A percentile compares a stretch with the other conserved stretches of the same genome.
Conservation (phyloP, 2,329 filamentous ascomycete genomes). For the Epichloe gansuensis region DNA sequence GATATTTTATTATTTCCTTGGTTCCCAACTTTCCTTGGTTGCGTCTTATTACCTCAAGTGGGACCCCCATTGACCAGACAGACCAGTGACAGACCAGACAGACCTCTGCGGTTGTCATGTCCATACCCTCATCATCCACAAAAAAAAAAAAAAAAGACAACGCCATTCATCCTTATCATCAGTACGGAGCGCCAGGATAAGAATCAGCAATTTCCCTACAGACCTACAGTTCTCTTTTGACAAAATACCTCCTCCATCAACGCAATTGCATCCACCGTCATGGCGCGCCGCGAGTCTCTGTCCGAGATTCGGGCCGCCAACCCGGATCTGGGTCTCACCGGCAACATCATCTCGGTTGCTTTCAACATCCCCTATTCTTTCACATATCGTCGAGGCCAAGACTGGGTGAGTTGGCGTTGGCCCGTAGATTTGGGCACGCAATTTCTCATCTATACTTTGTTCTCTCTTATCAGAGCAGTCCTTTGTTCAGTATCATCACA, state of each 20-base stretch:
- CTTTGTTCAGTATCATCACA: too few relatives aligned
- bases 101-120: constrained; percentile 3
- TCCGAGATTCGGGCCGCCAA: constrained; percentile 43
- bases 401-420: constrained; percentile 40
- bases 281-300: constrained; percentile 38
- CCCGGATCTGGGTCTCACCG: constrained; percentile 45
- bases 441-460: too few relatives aligned
- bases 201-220: background rate
- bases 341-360: constrained; percentile 55
- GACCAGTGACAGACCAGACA: background rate
- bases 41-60: constrained; percentile 4
- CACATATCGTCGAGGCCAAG: constrained; percentile 43
- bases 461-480: too few relatives aligned
- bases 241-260: background rate
- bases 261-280: constrained; percentile 9
- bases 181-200: background rate
- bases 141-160: background rate
- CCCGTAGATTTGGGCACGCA: background rate
- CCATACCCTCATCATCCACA: constrained; percentile 2
- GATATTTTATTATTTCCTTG: background rate
- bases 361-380: constrained; percentile 51
- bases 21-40: background rate
- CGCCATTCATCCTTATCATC: constrained; percentile 1
- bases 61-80: background rate
- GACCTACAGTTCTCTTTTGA: background rate